Evolutionary conservation across 2,329 filamentous ascomycete species (phyloP).

Genomic region (Clathrospora elynae): DNA sequence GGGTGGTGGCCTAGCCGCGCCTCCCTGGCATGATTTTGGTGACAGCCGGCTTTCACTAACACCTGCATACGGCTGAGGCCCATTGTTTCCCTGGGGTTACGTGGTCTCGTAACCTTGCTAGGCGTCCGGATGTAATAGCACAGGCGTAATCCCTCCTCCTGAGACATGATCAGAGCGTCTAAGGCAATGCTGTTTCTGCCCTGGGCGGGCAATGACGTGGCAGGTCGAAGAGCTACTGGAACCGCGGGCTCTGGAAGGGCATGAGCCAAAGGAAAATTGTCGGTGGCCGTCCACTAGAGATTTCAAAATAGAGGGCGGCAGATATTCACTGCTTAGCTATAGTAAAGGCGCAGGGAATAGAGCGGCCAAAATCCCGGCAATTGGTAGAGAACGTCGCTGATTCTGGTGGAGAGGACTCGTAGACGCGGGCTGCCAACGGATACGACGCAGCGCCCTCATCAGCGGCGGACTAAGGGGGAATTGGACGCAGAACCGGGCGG

Average conservation of each 20-base stretch:
- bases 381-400: background rate
- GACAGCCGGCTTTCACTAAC: too few relatives aligned
- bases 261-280: constrained; percentile 2
- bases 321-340: background rate
- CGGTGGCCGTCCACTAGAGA: background rate
- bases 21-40: constrained; percentile 8
- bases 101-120: constrained; percentile 2
- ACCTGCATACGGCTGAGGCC: too few relatives aligned
- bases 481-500: constrained; percentile 8
- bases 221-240: constrained; percentile 4
- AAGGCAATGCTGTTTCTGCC: constrained; percentile 11
- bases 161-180: constrained; percentile 15
- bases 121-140: constrained; percentile 1
- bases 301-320: background rate
- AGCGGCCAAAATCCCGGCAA: constrained; percentile 1
- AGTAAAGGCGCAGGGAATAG: background rate
- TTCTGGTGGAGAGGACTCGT: background rate
- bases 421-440: background rate
- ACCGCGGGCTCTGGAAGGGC: constrained; percentile 3
- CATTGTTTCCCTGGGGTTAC: background rate
- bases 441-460: constrained; percentile 2
- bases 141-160: constrained; percentile 7
- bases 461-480: background rate
- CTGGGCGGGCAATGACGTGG: constrained; percentile 13
- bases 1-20: constrained; percentile 5